These are phyloP conservation scores for Ceratocystis cacaofunesta DNA, from an alignment of 2,329 filamentous ascomycete species.

Conservation along the genomic window DNA sequence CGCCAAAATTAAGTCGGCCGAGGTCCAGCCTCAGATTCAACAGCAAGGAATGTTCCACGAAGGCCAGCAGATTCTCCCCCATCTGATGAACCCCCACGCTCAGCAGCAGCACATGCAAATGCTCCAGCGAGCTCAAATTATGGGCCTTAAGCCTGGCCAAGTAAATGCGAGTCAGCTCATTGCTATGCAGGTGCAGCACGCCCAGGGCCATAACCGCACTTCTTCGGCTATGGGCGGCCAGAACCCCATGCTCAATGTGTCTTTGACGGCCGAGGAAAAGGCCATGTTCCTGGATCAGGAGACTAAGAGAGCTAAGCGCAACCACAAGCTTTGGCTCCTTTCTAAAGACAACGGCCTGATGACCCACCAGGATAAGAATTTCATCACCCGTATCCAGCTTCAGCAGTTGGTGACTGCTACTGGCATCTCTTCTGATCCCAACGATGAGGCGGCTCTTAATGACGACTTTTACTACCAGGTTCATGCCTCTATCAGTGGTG, in stretches of 20 bases:
- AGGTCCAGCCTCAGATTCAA: conserved; percentile 23
- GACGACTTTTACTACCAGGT: conserved; percentile 99
- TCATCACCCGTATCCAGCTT: conserved; percentile 92
- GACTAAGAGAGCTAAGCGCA: conserved; percentile 86
- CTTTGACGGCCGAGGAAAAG: conserved; percentile 73
- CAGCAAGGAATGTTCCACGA: conserved; percentile 19
- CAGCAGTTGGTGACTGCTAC: conserved; percentile 91
- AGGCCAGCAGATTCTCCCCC: conserved; percentile 33
- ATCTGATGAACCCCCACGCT: conserved; percentile 24
- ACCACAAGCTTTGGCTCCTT: conserved; percentile 91
- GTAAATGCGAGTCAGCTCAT: conserved; percentile 61
- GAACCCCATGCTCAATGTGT: conserved; percentile 29
- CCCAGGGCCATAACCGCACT: conserved; percentile 17
- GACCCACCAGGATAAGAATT: conserved; percentile 99
- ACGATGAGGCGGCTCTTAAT: conserved; percentile 62
- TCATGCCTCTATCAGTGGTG: conserved; percentile 82
- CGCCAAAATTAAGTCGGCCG: conserved; percentile 18
- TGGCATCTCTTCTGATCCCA: conserved; percentile 67
- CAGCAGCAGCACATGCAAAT: conserved; percentile 22
- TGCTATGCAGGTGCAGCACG: conserved; percentile 24
- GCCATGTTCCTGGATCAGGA: conserved; percentile 76
- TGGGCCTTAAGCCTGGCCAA: conserved; percentile 30
- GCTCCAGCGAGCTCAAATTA: conserved; percentile 26
- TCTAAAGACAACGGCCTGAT: conserved; percentile 93
- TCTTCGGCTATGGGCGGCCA: conserved; percentile 7